Percentiles rank a stretch among this genome's conserved stretches.
phyloP scores from a whole-genome alignment of 345 rosid species.

The Nasturtium officinale region DNA sequence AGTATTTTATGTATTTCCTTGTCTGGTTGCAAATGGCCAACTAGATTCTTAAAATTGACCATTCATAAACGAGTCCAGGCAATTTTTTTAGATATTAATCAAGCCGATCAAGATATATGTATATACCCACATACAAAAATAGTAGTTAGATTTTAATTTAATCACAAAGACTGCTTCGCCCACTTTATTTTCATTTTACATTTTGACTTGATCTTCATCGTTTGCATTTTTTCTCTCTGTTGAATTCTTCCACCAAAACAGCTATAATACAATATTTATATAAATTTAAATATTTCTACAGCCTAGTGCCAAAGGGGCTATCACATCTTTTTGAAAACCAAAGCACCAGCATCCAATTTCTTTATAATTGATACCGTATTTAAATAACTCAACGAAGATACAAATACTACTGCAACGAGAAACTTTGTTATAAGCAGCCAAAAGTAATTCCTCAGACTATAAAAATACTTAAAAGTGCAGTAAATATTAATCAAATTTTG shows the following conservation, averaged over 20 bases:
- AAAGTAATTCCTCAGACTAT: too few species aligned
- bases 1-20: neutral
- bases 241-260: neutral
- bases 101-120: too few species aligned
- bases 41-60: neutral
- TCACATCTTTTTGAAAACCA: slow-evolving; percentile 21
- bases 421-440: too few species aligned
- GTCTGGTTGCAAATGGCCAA: slow-evolving; percentile 26
- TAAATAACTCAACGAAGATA: too few species aligned
- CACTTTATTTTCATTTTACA: neutral
- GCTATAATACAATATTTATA: neutral
- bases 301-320: slow-evolving; percentile 29
- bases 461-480: too few species aligned
- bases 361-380: neutral
- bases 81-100: neutral
- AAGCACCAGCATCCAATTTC: neutral
- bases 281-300: slow-evolving; percentile 7
- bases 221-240: neutral
- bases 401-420: too few species aligned
- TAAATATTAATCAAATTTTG: too few species aligned
- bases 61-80: neutral
- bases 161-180: neutral
- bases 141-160: neutral
- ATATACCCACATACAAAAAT: neutral
- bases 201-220: slow-evolving; percentile 1